Evolutionary conservation across 345 rosid genomes (phyloP), one percentile per base, ranked within the genome.

Genomic region (Isatis tinctoria): DNA sequence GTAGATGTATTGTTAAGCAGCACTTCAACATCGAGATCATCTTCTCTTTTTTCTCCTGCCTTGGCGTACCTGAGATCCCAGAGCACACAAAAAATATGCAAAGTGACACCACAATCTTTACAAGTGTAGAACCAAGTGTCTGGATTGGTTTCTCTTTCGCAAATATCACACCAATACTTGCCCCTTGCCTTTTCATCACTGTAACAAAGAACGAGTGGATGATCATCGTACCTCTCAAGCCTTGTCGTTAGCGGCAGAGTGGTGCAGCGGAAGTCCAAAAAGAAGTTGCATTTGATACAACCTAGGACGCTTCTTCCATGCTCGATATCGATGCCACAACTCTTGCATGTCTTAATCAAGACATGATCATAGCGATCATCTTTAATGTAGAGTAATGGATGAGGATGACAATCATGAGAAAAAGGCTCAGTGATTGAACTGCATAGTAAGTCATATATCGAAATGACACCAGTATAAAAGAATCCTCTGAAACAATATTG

Each of bases 121-220:
- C 72, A 52, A n/a, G 61, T 67, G 13, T 67, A 48, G 45, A 65
- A 49, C 70, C 59, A 65, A 32, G 14, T 65, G 20, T 65, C 0
- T 49, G 70, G 45, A 12, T 49, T 8, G 13, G 33, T 48, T 35
- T 33, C 20, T 33, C 45, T 22, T 33, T 66, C 47, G 3, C 59
- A 66, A 4, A 30, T 30, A 30, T 30, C 33, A 30, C 33, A 30
- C 33, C 33, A 30, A 30, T 30, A 30, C 33, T 66, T 66, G 1
- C 32, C 20, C 0, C 58, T 48, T 18, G 33, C 5, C 0, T 48
- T 13, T 20, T 47, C 57, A 64, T 48, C 59, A 65, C 43, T 43
- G 4, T 65, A 65, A 7, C 69, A 65, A 30, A 65, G 69, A 30
- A 14, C 22, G 30, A 49, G 56, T 49, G 33, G 22, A 49, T 66